Evolutionary conservation across 169 alveolate genomes (phyloP).

Genomic region (Eimeria falciformis): DNA sequence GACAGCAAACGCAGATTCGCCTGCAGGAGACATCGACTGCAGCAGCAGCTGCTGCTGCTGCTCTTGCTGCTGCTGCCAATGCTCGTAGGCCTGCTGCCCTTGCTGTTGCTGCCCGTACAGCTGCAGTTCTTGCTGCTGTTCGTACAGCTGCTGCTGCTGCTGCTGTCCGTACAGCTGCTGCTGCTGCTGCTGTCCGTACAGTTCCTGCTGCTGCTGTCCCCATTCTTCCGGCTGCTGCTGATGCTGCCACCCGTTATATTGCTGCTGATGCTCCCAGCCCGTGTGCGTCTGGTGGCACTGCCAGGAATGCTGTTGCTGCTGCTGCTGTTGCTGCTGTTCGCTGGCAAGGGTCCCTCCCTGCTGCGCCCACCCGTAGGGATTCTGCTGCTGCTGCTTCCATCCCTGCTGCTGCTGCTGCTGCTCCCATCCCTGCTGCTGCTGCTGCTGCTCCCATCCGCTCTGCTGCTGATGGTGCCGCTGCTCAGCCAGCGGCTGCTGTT

Average conservation of each 20-base stretch:
- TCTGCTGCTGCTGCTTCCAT: neutral
- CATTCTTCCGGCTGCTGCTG: constrained; percentile 3
- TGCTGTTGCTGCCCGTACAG: neutral
- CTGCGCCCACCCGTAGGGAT: too few relatives aligned
- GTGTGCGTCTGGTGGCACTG: neutral
- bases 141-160: constrained; percentile 4
- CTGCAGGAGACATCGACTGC: neutral
- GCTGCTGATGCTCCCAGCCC: neutral
- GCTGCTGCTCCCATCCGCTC: neutral
- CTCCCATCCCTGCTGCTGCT: constrained; percentile 1
- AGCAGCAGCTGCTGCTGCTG: constrained; percentile 5
- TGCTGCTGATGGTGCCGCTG: neutral
- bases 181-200: neutral
- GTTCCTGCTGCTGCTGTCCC: neutral
- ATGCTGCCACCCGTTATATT: neutral
- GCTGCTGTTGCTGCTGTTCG: neutral
- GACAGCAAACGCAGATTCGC: neutral
- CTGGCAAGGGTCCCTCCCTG: too few relatives aligned
- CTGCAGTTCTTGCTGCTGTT: neutral
- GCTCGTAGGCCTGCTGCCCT: neutral
- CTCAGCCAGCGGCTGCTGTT: constrained; percentile 4
- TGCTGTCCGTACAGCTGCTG: neutral
- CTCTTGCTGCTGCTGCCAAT: constrained; percentile 14
- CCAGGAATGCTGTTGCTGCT: neutral
- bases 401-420: neutral